These are phyloP conservation scores for Amaranthus hypochondriacus DNA, from an alignment of 148 eudicot species.

Conservation along the genomic window DNA sequence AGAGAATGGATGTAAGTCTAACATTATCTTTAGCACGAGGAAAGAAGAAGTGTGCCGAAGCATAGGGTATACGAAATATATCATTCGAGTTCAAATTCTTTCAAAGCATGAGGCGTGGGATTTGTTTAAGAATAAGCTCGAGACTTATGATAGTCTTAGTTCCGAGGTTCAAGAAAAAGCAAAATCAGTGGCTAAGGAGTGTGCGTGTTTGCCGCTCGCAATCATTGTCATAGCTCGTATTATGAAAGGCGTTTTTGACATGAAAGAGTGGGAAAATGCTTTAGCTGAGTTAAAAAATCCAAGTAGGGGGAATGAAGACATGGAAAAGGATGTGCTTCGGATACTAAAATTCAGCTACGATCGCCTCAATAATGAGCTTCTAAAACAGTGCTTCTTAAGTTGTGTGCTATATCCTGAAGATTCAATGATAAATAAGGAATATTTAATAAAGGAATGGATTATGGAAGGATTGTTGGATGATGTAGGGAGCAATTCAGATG, in stretches of 20 bases:
- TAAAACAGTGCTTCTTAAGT: conserved; percentile 27
- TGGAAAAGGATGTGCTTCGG: no score
- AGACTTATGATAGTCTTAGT: no score
- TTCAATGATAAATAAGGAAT: conserved; percentile 6
- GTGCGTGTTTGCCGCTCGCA: conserved; percentile 18
- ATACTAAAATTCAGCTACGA: background rate
- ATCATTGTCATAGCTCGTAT: conserved; percentile 4
- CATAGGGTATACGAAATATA: conserved; percentile 4
- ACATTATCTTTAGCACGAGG: conserved; percentile 14
- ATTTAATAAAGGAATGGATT: conserved; percentile 24
- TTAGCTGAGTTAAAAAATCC: no score
- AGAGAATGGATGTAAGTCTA: background rate
- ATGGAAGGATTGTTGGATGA: conserved; percentile 26
- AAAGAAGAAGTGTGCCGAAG: conserved; percentile 5
- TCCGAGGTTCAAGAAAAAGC: background rate
- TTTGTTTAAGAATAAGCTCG: background rate
- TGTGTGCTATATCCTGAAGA: conserved; percentile 31
- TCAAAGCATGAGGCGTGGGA: background rate
- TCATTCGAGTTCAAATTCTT: background rate
- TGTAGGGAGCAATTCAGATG: conserved; percentile 9
- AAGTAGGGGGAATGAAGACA: no score
- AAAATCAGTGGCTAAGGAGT: background rate
- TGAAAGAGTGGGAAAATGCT: no score
- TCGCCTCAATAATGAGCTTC: conserved; percentile 12
- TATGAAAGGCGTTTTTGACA: no score